Base-by-base conservation (phyloP, 805 yeast species). In the Clavispora phyllophila region DNA sequence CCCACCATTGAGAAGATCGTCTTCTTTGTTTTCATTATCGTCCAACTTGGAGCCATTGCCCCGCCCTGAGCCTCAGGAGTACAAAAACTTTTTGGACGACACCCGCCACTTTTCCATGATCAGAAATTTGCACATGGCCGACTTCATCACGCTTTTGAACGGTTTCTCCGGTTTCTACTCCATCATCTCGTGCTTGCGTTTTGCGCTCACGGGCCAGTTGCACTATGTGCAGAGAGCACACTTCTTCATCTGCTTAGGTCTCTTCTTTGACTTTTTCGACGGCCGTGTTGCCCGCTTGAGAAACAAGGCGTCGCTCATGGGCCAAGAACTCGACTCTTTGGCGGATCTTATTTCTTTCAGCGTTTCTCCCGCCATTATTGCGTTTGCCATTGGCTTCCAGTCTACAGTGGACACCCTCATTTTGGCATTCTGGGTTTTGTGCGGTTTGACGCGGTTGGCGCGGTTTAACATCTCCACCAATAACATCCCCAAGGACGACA, bases 211-310 rank as follows among this genome's bases (percentile, higher is more conserved):
- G 3, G 81, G 79, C 12, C 72, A 80, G 51, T 66, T 79, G 7
- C 84, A 81, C 57, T 84, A 85, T 61, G 78, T 82, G 25, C 91
- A 85, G 66, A 75, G 96, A 54, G 96, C 98, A 2, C 90, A 89
- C 67, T 81, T 84, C 51, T 88, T 86, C 66, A 87, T 89, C 35
- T 74, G 86, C n/a, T 70, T 91, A 52, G 99, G 99, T 5, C 78
- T 91, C 57, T 88, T 93, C 61, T 91, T 91, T 63, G 99, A 91
- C 64, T 89, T 93, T 62, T 86, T 93, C 62, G 99, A 93, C 62
- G 99, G 99, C 27, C 81, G 95, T 56, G 99, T 91, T 7, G 99
- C 99, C 4, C 78, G 99, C 58, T 76, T 93, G 68, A 79, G 96
- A 67, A 85, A 89, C 62, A 88, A 90, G 68, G 79, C 95, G 2